Conservation (phyloP, 305 asterid genomes). For the Solanum hybrid region DNA sequence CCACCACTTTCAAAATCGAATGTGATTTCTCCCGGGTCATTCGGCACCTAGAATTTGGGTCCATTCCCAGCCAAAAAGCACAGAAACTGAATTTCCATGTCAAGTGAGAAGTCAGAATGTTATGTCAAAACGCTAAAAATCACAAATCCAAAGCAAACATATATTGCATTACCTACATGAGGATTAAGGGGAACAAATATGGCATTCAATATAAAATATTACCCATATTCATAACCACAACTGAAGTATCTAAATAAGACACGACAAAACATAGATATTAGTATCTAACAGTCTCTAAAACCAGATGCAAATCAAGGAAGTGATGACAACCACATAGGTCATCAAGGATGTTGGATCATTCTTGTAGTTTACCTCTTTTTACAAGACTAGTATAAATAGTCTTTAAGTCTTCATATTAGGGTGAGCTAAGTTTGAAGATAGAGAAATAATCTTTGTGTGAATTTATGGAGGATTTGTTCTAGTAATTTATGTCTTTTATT, state of each 20-base stretch:
- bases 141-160: background rate
- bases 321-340: background rate
- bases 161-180: background rate
- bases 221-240: background rate
- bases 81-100: slow-evolving; percentile 51
- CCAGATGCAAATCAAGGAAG: background rate
- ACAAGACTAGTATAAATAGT: background rate
- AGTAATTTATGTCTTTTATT: background rate
- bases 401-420: background rate
- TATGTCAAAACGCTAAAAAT: background rate
- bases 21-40: slow-evolving; percentile 76
- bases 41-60: slow-evolving; percentile 44
- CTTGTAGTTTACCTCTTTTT: background rate
- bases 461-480: background rate
- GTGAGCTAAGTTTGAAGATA: background rate
- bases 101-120: background rate
- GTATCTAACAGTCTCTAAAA: background rate
- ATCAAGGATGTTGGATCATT: background rate
- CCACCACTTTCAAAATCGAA: slow-evolving; percentile 71
- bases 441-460: background rate
- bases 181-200: background rate
- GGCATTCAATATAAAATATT: background rate
- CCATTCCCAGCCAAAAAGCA: slow-evolving; percentile 81
- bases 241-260: background rate
- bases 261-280: background rate